Evolutionary conservation across 495 filamentous ascomycete genomes (phyloP).

Genomic region (Cetradonia linearis): DNA sequence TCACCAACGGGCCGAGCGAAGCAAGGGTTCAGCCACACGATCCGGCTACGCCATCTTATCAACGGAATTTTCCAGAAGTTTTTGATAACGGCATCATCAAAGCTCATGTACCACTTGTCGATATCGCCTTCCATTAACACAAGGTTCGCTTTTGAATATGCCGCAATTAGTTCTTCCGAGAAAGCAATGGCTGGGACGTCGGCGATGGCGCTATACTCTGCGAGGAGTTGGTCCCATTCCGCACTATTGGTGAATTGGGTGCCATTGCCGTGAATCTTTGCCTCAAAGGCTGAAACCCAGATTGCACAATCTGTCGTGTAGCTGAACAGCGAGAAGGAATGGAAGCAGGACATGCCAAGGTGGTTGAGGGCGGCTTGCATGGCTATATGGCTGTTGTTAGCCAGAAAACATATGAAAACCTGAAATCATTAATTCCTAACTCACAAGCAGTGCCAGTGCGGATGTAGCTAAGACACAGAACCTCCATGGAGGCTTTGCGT

Average conservation of each 20-base stretch:
- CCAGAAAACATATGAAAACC: no score
- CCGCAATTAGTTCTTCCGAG: constrained; percentile 41
- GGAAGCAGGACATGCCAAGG: constrained; percentile 22
- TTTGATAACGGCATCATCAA: constrained; percentile 16
- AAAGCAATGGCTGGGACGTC: constrained; percentile 42
- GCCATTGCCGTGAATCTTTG: constrained; percentile 36
- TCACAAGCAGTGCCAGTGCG: constrained; percentile 17
- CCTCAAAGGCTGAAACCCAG: constrained; percentile 43
- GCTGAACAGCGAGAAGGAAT: constrained; percentile 13
- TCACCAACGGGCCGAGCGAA: background rate
- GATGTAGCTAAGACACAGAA: constrained; percentile 17
- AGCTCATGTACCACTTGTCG: constrained; percentile 23
- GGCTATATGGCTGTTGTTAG: no score
- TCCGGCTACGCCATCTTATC: background rate
- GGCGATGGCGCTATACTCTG: constrained; percentile 11
- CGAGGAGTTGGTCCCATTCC: constrained; percentile 45
- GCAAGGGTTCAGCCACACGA: constrained; percentile 15
- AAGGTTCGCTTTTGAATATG: constrained; percentile 46
- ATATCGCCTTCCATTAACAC: constrained; percentile 38
- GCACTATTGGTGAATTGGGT: constrained; percentile 38
- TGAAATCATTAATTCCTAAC: background rate
- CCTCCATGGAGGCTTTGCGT: constrained; percentile 12
- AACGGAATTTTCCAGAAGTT: background rate
- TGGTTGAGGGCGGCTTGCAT: constrained; percentile 24
- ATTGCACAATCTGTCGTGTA: constrained; percentile 33